A percentile compares a stretch with the other conserved stretches of the same genome.
Conservation (phyloP, 2,329 filamentous ascomycete genomes). For the Curvularia spicifera region DNA sequence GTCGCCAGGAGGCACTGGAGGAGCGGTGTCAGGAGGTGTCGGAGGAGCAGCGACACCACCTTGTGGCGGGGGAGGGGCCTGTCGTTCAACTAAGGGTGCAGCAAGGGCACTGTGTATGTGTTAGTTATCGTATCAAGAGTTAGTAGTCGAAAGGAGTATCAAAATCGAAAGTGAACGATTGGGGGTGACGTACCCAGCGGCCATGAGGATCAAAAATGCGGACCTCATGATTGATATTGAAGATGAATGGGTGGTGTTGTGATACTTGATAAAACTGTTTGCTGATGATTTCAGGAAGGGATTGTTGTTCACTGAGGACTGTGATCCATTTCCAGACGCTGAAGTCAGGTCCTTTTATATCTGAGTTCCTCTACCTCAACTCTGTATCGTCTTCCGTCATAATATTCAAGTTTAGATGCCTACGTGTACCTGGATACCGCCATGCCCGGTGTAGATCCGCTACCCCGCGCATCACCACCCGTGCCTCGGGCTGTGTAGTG, state of each 20-base stretch:
- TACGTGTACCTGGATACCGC: neutral
- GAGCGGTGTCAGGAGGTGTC: neutral
- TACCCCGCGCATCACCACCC: conserved; percentile 1
- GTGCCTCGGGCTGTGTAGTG: neutral
- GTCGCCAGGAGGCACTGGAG: neutral
- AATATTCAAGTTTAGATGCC: neutral
- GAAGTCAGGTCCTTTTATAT: conserved; percentile 3
- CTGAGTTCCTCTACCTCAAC: neutral
- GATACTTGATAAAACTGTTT: neutral
- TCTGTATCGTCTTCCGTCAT: neutral
- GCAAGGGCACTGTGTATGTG: neutral
- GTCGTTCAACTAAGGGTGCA: neutral
- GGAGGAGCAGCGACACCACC: neutral
- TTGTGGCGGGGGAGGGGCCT: neutral
- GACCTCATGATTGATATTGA: neutral
- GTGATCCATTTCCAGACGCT: neutral
- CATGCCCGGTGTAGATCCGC: neutral
- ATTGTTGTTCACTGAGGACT: neutral
- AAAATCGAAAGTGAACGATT: neutral
- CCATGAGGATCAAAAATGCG: conserved; percentile 1
- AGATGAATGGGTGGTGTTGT: neutral
- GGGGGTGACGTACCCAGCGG: neutral
- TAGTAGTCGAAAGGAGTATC: neutral
- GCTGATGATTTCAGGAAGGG: neutral
- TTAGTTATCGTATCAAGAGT: neutral